These are phyloP conservation scores for Nakaseomyces glabratus DNA, from an alignment of 1,139 yeast genomes.

Conservation along the genomic window DNA sequence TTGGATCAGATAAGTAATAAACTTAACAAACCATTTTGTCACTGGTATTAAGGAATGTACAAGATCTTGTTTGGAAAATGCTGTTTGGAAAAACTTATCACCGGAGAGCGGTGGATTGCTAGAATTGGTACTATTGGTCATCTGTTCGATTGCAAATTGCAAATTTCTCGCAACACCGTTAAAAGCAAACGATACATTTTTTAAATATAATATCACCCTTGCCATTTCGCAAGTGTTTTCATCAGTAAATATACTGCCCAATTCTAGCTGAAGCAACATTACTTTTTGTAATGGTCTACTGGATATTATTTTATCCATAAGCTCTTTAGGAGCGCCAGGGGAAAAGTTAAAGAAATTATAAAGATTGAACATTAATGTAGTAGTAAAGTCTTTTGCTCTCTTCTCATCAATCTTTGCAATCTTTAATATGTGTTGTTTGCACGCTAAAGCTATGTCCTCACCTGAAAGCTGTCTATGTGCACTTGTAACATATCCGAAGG, in stretches of 20 bases:
- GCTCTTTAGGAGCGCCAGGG: constrained; percentile 30
- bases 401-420: constrained; percentile 18
- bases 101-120: constrained; percentile 14
- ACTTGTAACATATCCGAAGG: constrained; percentile 30
- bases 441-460: constrained; percentile 31
- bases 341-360: constrained; percentile 30
- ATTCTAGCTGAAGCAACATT: constrained; percentile 29
- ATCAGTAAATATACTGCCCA: constrained; percentile 24
- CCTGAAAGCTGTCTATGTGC: constrained; percentile 30
- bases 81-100: constrained; percentile 28
- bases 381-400: constrained; percentile 27
- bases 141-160: constrained; percentile 30
- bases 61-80: constrained; percentile 31
- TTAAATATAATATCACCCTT: constrained; percentile 26
- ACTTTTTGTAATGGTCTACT: constrained; percentile 32
- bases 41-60: constrained; percentile 30
- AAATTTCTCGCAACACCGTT: constrained; percentile 32
- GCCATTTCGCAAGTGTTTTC: constrained; percentile 29
- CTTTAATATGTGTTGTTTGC: constrained; percentile 25
- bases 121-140: constrained; percentile 16
- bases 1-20: constrained; percentile 28
- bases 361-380: constrained; percentile 22
- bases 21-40: constrained; percentile 31
- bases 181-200: constrained; percentile 31
- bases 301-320: constrained; percentile 31